Evolutionary conservation across 176 grass and related monocot genomes (phyloP).

Genomic region (Carex pumila): DNA sequence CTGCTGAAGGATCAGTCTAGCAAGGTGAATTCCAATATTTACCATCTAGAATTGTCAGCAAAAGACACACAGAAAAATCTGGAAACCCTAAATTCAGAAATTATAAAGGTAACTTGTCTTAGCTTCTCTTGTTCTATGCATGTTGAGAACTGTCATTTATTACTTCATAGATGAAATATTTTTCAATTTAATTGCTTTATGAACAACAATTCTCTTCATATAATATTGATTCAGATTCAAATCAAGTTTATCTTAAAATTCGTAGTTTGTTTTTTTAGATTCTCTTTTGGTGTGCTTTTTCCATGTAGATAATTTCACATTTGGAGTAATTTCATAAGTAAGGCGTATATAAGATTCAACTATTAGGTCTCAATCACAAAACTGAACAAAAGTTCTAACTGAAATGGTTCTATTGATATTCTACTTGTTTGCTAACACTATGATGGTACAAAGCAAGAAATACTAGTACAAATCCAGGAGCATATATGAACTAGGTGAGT

Average conservation of each 20-base stretch:
- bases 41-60: slow-evolving; percentile 41
- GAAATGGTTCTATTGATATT: background rate
- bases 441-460: background rate
- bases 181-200: slow-evolving; percentile 1
- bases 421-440: background rate
- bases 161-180: background rate
- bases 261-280: background rate
- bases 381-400: background rate
- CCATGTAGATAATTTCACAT: background rate
- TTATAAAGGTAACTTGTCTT: slow-evolving; percentile 42
- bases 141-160: background rate
- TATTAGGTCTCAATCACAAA: background rate
- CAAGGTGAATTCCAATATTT: slow-evolving; percentile 44
- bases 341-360: background rate
- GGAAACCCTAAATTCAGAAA: slow-evolving; percentile 48
- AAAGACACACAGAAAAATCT: slow-evolving; percentile 49
- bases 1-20: slow-evolving; percentile 42
- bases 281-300: background rate
- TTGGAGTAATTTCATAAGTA: background rate
- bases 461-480: background rate
- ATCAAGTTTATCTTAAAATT: background rate
- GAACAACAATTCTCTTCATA: background rate
- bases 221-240: background rate
- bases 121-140: background rate
- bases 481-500: background rate